These are phyloP conservation scores for Saprolegnia parasitica DNA, from an alignment of 352 stramenopile species.

Conservation along the genomic window DNA sequence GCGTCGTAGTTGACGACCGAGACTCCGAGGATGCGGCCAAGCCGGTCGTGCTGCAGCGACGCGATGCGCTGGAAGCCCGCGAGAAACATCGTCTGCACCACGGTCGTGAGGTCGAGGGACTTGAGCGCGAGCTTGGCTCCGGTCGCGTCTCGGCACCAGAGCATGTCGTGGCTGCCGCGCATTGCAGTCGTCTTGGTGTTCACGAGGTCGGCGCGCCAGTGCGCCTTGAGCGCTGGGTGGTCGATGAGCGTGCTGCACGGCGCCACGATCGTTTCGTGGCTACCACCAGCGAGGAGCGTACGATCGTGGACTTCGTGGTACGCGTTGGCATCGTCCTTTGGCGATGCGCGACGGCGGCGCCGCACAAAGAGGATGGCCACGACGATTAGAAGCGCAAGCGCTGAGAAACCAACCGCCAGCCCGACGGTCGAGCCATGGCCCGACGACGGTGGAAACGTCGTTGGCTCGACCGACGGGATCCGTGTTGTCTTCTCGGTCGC, in stretches of 20 bases:
- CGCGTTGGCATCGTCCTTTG: not conserved
- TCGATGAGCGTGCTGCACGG: not conserved
- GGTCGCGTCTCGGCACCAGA: not conserved
- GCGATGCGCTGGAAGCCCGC: not conserved
- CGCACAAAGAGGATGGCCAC: not conserved
- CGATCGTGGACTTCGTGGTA: not conserved
- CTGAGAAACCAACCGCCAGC: not conserved
- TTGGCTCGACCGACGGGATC: not conserved
- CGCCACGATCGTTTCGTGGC: not conserved
- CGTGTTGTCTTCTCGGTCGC: too few species aligned
- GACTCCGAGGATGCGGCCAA: conserved; percentile 10
- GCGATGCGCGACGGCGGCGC: not conserved
- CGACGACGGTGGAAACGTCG: not conserved
- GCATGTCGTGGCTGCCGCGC: not conserved
- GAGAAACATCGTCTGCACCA: not conserved
- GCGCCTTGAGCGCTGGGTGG: not conserved
- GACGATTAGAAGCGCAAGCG: not conserved
- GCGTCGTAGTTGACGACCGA: conserved; percentile 12
- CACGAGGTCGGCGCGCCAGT: not conserved
- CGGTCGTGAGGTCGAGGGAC: not conserved
- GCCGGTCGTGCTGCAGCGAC: not conserved
- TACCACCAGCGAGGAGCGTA: not conserved
- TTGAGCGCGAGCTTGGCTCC: not conserved
- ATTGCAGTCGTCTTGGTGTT: not conserved
- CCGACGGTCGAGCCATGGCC: not conserved